Evolutionary conservation across 1,139 yeast genomes (phyloP).

Genomic region (Taphrina flavorubra): DNA sequence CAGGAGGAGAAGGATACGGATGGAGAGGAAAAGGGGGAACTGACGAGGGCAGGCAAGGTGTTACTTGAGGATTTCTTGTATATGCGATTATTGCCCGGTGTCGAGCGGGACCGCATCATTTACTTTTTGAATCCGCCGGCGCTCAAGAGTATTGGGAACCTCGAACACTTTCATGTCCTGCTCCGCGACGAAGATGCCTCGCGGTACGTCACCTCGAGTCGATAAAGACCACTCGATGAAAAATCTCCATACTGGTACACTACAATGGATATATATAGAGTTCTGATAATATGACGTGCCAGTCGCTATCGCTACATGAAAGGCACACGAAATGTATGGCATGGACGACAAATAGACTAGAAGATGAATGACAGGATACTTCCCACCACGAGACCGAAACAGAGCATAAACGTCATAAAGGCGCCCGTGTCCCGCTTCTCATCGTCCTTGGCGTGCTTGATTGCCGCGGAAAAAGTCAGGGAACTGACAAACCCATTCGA

Average conservation of each 20-base stretch:
- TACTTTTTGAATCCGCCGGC: conserved; percentile 35
- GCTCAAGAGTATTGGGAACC: conserved; percentile 32
- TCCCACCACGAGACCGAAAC: conserved; percentile 34
- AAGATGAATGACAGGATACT: conserved; percentile 26
- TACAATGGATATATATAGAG: background rate
- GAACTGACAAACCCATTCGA: conserved; percentile 77
- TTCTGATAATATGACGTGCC: background rate
- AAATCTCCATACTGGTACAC: background rate
- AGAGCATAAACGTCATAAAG: conserved; percentile 34
- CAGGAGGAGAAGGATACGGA: too few species aligned
- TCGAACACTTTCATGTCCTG: conserved; percentile 42
- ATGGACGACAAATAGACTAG: too few species aligned
- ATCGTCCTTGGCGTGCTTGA: conserved; percentile 16
- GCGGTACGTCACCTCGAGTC: conserved; percentile 13
- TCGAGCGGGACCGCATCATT: conserved; percentile 17
- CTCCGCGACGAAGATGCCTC: conserved; percentile 11
- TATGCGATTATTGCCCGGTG: background rate
- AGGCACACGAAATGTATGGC: too few species aligned
- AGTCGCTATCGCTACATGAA: background rate
- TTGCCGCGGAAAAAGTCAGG: conserved; percentile 23
- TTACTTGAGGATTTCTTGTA: conserved; percentile 18
- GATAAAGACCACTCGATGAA: background rate
- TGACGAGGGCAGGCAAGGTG: conserved; percentile 6
- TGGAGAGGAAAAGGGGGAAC: background rate
- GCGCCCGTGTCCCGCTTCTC: conserved; percentile 29